Conservation (phyloP, 1,284 basidiomycete species). For the Trametes sp. region DNA sequence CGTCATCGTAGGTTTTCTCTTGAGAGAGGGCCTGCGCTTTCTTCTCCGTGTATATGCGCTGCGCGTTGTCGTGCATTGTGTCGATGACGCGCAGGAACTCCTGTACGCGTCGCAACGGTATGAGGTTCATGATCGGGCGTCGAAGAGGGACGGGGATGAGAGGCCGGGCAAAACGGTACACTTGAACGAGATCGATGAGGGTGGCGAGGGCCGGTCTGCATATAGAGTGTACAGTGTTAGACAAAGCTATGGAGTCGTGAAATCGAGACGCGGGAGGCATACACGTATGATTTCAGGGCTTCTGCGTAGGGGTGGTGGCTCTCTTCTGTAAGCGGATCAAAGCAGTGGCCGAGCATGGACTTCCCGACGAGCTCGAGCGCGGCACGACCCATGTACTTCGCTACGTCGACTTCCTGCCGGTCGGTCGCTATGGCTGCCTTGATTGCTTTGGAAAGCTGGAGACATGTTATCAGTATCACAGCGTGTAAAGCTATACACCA, state of each 20-base stretch:
- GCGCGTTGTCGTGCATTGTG: background rate
- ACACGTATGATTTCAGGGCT: background rate
- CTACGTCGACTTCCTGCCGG: constrained; percentile 10
- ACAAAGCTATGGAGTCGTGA: background rate
- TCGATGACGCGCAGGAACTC: background rate
- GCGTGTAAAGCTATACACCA: no score
- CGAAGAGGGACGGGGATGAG: background rate
- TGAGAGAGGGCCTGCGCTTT: background rate
- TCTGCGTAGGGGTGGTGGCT: background rate
- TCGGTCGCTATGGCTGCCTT: background rate
- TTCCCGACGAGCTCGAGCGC: background rate
- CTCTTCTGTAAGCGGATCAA: background rate
- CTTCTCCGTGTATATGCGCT: constrained; percentile 1
- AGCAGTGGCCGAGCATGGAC: background rate
- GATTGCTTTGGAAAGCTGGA: constrained; percentile 12
- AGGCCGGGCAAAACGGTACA: background rate
- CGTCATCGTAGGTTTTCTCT: background rate
- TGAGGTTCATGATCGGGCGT: background rate
- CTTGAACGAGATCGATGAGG: background rate
- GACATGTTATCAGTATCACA: no score
- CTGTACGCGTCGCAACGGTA: background rate
- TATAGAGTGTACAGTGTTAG: background rate
- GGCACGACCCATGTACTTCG: background rate
- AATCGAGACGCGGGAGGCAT: background rate
- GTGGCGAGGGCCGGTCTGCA: background rate